Conservation (phyloP, 2,329 filamentous ascomycete species). For the Colletotrichum ledebouriae region DNA sequence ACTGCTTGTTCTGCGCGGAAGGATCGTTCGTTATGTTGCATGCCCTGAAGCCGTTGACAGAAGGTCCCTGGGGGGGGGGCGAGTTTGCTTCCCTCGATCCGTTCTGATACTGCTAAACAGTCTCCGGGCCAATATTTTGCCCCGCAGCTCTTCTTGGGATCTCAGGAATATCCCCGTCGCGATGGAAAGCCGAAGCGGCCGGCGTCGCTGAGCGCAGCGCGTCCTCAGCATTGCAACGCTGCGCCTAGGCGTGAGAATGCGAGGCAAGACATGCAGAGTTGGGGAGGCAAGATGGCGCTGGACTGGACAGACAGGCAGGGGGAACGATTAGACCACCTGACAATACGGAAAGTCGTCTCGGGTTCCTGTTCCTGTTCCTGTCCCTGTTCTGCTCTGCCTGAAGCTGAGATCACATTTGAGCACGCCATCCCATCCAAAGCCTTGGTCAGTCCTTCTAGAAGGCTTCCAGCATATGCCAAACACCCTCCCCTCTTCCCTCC, state of each 20-base stretch:
- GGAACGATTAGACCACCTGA: no score
- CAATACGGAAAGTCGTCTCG: slow-evolving; percentile 29
- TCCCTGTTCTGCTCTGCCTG: no score
- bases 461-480: slow-evolving; percentile 24
- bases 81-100: neutral
- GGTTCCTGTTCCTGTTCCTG: slow-evolving; percentile 2
- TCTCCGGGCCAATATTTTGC: neutral
- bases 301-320: no score
- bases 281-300: neutral
- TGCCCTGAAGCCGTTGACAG: slow-evolving; percentile 20
- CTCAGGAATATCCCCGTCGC: slow-evolving; percentile 23
- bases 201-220: no score
- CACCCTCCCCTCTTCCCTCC: neutral
- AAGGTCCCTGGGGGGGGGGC: no score
- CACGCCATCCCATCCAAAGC: slow-evolving; percentile 26
- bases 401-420: slow-evolving; percentile 3
- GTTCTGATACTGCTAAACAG: neutral
- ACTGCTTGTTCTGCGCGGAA: slow-evolving; percentile 17
- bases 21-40: neutral
- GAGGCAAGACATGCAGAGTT: neutral
- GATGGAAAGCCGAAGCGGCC: slow-evolving; percentile 5
- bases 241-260: slow-evolving; percentile 23
- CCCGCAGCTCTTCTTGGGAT: neutral
- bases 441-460: slow-evolving; percentile 33
- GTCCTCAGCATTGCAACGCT: no score